Base-by-base conservation (phyloP, 257 asterid genomes). In the Thymus quinquecostatus region DNA sequence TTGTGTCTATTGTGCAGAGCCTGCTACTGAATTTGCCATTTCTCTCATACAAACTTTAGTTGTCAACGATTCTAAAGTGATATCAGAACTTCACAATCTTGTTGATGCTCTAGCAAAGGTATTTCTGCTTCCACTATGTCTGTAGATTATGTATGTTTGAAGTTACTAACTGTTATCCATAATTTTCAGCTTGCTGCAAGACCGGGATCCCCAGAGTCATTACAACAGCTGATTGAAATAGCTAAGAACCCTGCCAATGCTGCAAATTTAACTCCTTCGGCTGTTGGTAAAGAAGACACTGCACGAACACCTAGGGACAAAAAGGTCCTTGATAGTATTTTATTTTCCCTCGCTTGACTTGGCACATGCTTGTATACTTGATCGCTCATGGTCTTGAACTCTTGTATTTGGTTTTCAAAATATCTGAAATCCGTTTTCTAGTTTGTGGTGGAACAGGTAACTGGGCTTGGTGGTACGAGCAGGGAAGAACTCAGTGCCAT, bases 131-230 rank as follows among this genome's bases (percentile, higher is more conserved):
- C 72, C 73, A 55, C 48, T 53, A 68, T 55, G 44, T 79, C 60
- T 58, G 55, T 34, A 13, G 47, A 49, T 64, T 58, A 34, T 40
- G 27, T 30, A 30, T 55, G 61, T 64, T 54, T 67, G 14, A 40
- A 47, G 79, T 60, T 71, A 51, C 83, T 85, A 71, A 80, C 28
- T 54, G 29, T 41, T 29, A 4, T 78, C 76, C 53, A 34, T 14
- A 27, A 51, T 55, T 56, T 80, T 60, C 89, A 95, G 99, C 82
- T 95, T 75, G 99, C 99, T 21, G 87, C 96, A 73, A 88, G 98
- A 80, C 98, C 99, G 76, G 99, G 96, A 60, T 89, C 97, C 80
- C 99, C 98, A 0, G 97, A 95, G 78, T 87, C 96, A 69, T 80
- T 95, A 77, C 96, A 87, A 66, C 92, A 84, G 79, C 88, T 95